Evolutionary conservation across 768 basidiomycete genomes (phyloP).

Genomic region (Leccinum rimulosum): DNA sequence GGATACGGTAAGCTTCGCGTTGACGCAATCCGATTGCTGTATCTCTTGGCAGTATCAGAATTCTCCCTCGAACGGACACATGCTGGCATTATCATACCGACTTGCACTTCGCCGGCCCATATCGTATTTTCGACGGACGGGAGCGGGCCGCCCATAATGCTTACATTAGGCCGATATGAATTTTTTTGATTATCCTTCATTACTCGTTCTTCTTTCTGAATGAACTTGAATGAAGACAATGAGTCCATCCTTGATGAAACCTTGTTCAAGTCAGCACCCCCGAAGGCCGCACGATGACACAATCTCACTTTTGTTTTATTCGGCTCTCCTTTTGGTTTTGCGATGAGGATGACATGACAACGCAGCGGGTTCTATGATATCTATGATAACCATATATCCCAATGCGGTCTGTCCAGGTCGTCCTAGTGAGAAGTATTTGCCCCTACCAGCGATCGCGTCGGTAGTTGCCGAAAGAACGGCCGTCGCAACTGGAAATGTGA

Average conservation of each 20-base stretch:
- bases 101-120: background rate
- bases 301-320: background rate
- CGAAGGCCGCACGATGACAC: background rate
- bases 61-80: conserved; percentile 1
- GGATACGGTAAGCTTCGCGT: background rate
- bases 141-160: conserved; percentile 18
- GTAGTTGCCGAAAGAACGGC: conserved; percentile 12
- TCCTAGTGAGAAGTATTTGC: background rate
- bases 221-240: background rate
- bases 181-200: background rate
- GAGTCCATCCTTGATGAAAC: background rate
- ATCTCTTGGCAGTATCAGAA: background rate
- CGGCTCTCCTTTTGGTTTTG: background rate
- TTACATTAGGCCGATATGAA: conserved; percentile 14
- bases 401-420: conserved; percentile 10
- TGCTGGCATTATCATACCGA: background rate
- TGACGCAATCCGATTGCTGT: background rate
- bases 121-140: background rate
- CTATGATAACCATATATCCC: conserved; percentile 8
- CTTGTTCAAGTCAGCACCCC: conserved; percentile 1
- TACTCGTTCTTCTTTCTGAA: background rate
- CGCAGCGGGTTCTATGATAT: conserved; percentile 10
- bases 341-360: background rate
- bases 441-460: conserved; percentile 14
- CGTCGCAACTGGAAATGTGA: background rate